Conservation (phyloP, 2,329 filamentous ascomycete species). For the Colletotrichum cereale region DNA sequence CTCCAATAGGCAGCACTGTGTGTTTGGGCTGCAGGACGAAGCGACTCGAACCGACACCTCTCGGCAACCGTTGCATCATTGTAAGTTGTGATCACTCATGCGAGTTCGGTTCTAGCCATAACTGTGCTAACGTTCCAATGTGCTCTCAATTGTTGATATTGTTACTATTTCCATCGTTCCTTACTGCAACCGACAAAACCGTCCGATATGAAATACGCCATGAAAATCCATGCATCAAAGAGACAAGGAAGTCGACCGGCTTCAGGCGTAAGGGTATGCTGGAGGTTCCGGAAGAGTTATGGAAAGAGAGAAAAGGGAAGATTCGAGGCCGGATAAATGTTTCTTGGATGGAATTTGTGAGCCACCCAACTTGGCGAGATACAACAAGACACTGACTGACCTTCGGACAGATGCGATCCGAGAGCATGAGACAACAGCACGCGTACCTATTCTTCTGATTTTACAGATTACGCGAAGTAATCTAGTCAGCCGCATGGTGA, state of each 20-base stretch:
- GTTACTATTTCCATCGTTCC: constrained; percentile 46
- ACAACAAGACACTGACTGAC: constrained; percentile 7
- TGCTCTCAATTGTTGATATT: constrained; percentile 46
- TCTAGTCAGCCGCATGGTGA: too few relatives aligned
- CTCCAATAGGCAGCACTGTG: neutral
- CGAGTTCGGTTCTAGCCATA: constrained; percentile 43
- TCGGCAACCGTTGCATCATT: too few relatives aligned
- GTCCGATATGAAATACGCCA: constrained; percentile 46
- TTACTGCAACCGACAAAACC: constrained; percentile 45
- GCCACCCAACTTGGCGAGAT: neutral
- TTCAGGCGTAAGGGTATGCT: constrained; percentile 46
- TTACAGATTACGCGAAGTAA: neutral
- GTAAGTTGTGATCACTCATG: too few relatives aligned
- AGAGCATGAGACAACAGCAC: constrained; percentile 30
- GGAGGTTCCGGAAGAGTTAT: constrained; percentile 44
- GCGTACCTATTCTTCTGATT: constrained; percentile 40
- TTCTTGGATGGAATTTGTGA: constrained; percentile 48
- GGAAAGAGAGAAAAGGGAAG: constrained; percentile 43
- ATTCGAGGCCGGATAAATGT: constrained; percentile 42
- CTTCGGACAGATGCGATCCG: constrained; percentile 26
- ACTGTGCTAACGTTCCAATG: constrained; percentile 43
- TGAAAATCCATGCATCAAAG: constrained; percentile 42
- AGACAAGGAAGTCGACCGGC: constrained; percentile 45
- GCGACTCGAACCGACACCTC: too few relatives aligned
- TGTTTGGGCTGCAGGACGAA: too few relatives aligned